A percentile compares a stretch with the other conserved stretches of the same genome.
These are phyloP conservation scores for Claviceps fusiformis DNA, from an alignment of 2,329 filamentous ascomycete genomes.

Conservation along the genomic window DNA sequence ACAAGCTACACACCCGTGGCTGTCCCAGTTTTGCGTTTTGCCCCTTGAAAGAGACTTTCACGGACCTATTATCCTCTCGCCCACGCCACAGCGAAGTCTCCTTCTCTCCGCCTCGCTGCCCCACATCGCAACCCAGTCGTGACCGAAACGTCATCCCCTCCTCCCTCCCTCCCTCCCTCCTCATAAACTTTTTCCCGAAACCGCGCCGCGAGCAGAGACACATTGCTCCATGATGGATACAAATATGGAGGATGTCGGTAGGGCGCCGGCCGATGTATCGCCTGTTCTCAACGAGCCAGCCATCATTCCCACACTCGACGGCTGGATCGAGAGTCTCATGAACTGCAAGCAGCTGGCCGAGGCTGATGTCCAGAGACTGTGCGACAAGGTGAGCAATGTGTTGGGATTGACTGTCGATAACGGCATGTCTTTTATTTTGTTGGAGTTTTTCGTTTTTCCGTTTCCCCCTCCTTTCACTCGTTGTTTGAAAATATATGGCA, in stretches of 20 bases:
- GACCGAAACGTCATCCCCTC: conserved; percentile 19
- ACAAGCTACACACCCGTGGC: background rate
- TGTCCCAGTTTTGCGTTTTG: background rate
- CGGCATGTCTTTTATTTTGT: background rate
- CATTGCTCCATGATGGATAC: conserved; percentile 58
- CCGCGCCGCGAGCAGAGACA: conserved; percentile 9
- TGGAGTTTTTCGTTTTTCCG: background rate
- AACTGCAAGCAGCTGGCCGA: conserved; percentile 95
- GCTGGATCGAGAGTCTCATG: conserved; percentile 98
- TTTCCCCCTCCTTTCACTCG: background rate
- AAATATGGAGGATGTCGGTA: conserved; percentile 96
- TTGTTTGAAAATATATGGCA: too few relatives aligned
- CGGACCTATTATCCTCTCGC: background rate
- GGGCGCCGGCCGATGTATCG: conserved; percentile 66
- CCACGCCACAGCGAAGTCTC: background rate
- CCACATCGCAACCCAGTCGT: conserved; percentile 10
- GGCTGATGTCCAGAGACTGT: conserved; percentile 87
- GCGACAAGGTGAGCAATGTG: conserved; percentile 67
- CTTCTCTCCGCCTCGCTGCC: conserved; percentile 6
- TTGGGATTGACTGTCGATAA: too few relatives aligned
- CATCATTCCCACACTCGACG: conserved; percentile 83
- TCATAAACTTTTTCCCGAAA: conserved; percentile 7
- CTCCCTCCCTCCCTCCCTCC: conserved; percentile 5
- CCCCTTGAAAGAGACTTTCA: background rate
- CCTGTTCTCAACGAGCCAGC: conserved; percentile 65